phyloP scores from a whole-genome alignment of 164 flowering plant genomes.

The Chimonanthus salicifolius region DNA sequence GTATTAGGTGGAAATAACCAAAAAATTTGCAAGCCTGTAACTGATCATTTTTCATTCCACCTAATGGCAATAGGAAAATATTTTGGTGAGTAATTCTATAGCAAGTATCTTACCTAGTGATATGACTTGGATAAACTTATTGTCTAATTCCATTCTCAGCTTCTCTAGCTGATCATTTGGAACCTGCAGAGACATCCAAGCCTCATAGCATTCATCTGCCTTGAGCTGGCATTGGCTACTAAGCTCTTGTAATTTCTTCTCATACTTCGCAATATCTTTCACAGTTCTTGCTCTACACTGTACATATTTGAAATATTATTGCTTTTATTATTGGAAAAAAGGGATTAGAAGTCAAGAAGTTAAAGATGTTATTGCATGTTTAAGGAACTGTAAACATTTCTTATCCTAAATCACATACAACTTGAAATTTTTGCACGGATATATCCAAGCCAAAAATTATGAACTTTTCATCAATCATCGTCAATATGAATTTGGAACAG shows the following conservation, averaged over 20 bases:
- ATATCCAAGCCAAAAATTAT: not conserved
- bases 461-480: not conserved
- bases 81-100: no score
- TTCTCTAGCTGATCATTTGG: slow-evolving; percentile 65
- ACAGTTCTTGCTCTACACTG: slow-evolving; percentile 46
- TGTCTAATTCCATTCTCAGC: slow-evolving; percentile 65
- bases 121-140: slow-evolving; percentile 39
- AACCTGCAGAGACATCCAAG: slow-evolving; percentile 79
- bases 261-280: slow-evolving; percentile 50
- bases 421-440: not conserved
- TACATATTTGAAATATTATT: not conserved
- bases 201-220: slow-evolving; percentile 70
- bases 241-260: slow-evolving; percentile 69
- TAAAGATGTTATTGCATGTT: not conserved
- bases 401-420: not conserved
- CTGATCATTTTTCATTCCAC: not conserved
- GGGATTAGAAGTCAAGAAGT: not conserved
- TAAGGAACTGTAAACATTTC: not conserved
- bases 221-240: slow-evolving; percentile 45
- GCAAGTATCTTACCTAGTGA: slow-evolving; percentile 44
- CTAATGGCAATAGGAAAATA: not conserved
- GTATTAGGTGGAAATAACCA: not conserved
- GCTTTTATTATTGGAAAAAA: not conserved
- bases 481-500: no score
- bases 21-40: not conserved